phyloP scores from a whole-genome alignment of 768 basidiomycete genomes.

The Phlegmacium glaucopus region DNA sequence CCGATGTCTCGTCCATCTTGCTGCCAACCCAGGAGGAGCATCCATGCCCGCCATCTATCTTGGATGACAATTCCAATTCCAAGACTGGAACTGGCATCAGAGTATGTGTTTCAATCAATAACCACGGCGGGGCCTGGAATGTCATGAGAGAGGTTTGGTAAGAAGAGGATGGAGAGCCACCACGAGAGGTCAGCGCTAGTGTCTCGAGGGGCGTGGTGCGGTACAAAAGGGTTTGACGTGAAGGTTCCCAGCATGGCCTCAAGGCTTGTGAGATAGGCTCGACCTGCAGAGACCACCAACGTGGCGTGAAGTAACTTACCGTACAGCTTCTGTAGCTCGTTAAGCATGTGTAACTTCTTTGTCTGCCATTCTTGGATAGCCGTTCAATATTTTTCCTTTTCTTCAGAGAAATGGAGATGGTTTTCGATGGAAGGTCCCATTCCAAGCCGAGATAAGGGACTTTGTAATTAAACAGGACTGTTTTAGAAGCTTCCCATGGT shows the following conservation, averaged over 20 bases:
- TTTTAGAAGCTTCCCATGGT: slow-evolving; percentile 29
- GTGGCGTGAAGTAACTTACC: slow-evolving; percentile 31
- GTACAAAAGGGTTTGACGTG: slow-evolving; percentile 24
- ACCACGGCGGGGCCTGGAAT: slow-evolving; percentile 23
- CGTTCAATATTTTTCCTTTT: slow-evolving; percentile 24
- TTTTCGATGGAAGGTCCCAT: too few relatives aligned
- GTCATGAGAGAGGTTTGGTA: neutral
- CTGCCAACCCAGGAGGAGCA: slow-evolving; percentile 21
- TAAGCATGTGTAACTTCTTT: slow-evolving; percentile 16
- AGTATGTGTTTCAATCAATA: slow-evolving; percentile 26
- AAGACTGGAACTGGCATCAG: slow-evolving; percentile 26
- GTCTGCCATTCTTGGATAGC: slow-evolving; percentile 22
- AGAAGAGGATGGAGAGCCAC: slow-evolving; percentile 21
- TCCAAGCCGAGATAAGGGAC: slow-evolving; percentile 26
- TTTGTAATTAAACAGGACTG: slow-evolving; percentile 12
- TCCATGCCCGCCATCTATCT: neutral
- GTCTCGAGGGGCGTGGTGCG: slow-evolving; percentile 6
- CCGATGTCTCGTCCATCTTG: too few relatives aligned
- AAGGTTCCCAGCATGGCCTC: slow-evolving; percentile 26
- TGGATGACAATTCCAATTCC: slow-evolving; percentile 20
- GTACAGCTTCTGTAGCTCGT: slow-evolving; percentile 27
- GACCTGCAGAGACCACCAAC: slow-evolving; percentile 19
- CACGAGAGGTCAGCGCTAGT: slow-evolving; percentile 20
- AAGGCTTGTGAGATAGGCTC: slow-evolving; percentile 33
- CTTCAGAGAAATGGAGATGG: slow-evolving; percentile 18